These are phyloP conservation scores for Saccharomyces pastorianus DNA, from an alignment of 1,139 yeast species.

Conservation along the genomic window DNA sequence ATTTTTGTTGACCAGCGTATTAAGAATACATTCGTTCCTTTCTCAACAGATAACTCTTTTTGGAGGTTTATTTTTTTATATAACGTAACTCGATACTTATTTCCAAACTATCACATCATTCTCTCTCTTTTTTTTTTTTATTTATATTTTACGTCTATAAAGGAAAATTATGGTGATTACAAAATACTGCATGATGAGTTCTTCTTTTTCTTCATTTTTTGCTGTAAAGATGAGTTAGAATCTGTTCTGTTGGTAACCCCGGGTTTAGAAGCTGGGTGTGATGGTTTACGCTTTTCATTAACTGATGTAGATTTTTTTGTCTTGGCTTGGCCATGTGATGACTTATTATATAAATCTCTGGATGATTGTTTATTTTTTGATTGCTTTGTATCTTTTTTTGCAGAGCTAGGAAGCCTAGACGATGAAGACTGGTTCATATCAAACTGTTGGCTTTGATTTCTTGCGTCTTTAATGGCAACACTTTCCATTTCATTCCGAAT, in stretches of 20 bases:
- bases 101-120: background rate
- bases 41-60: background rate
- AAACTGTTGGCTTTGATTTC: conserved; percentile 6
- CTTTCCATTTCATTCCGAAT: conserved; percentile 54
- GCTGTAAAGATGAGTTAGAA: background rate
- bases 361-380: conserved; percentile 1
- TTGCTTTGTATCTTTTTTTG: background rate
- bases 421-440: background rate
- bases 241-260: background rate
- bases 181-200: background rate
- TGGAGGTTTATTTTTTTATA: background rate
- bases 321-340: background rate
- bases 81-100: background rate
- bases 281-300: background rate
- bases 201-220: background rate
- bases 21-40: too few species aligned
- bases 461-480: conserved; percentile 13
- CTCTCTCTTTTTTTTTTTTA: background rate
- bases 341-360: background rate
- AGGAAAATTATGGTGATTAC: background rate
- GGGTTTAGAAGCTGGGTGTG: background rate
- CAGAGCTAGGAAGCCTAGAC: background rate
- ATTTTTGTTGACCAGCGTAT: conserved; percentile 5
- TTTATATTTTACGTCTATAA: background rate
- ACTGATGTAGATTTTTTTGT: background rate